Evolutionary conservation across 2,329 filamentous ascomycete species (phyloP), one percentile per base, ranked within the genome.

Genomic region (Calcarisporium arbuscula): DNA sequence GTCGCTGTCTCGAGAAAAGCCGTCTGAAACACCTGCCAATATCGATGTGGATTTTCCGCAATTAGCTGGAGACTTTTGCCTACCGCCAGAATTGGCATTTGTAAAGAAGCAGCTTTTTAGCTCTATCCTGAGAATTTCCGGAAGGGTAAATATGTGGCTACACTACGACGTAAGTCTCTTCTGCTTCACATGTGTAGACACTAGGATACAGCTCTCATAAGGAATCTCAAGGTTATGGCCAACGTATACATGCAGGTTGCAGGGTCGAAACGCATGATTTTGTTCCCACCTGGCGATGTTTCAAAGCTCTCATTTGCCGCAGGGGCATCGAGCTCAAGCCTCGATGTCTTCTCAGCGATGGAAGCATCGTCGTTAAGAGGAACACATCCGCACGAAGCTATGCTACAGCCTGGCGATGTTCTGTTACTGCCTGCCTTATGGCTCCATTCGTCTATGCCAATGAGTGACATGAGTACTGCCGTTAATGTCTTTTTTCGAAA

Each of bases 401-500:
- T 70, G 1, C 63, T 95, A 5, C 55, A 66, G 1, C 76, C 82
- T 0, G 86, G 87, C 2, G 87, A 94, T 38, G 70, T 89, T 3
- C 62, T 95, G 8, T 90, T 85, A 55, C 70, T 95, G 19, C 88
- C 88, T 0, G 77, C 85, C 1, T 70, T 92, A 47, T 95, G 89
- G 88, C 69, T 85, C 10, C 89, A 95, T 56, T 82, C 86, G 1
- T 81, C 80, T 2, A 68, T 72, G 1, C 79, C 82, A 1, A 66
- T 58, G 1, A 61, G 71, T 7, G 54, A 64, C 28, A 56, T 77
- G 40, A 88, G 85, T 46, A 68, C 94, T 7, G 85, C 85, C 1
- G 80, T 95, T n/a, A 95, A 95, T 53, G 74, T 90, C 19, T 95
- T 95, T 64, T 95, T 94, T 62, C 77, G 79, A 28, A 81, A 80